Percentiles rank a stretch among this genome's conserved stretches.
These are phyloP conservation scores for Zalaria sp. DNA, from an alignment of 2,329 filamentous ascomycete genomes.

Conservation along the genomic window DNA sequence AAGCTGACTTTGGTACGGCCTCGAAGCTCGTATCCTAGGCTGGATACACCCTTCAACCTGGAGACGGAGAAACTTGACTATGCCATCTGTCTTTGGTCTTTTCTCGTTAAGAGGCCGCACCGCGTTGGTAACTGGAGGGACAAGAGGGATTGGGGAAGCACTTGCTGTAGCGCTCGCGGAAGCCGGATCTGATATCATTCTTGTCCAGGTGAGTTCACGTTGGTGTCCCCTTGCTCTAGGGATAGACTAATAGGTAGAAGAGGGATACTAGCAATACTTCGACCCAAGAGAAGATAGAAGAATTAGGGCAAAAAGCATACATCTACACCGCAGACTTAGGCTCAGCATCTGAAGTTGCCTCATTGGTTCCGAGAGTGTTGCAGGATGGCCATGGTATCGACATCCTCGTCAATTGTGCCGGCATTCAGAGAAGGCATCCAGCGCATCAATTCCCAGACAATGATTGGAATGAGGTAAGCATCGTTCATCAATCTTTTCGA, in stretches of 20 bases:
- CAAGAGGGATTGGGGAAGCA: constrained; percentile 28
- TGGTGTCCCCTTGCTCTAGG: background rate
- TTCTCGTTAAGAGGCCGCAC: constrained; percentile 28
- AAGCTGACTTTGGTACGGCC: too few relatives aligned
- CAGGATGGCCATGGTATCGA: constrained; percentile 11
- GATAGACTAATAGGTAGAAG: constrained; percentile 18
- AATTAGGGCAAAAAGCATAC: constrained; percentile 49
- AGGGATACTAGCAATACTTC: constrained; percentile 37
- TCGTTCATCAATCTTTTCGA: background rate
- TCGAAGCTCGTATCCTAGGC: too few relatives aligned
- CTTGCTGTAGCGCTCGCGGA: constrained; percentile 29
- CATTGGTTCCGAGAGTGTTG: constrained; percentile 29
- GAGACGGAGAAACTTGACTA: constrained; percentile 2
- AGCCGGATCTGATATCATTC: constrained; percentile 23
- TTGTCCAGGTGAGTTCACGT: constrained; percentile 1
- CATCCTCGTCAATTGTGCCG: constrained; percentile 16
- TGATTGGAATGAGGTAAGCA: constrained; percentile 26
- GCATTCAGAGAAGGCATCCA: constrained; percentile 14
- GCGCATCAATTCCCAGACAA: constrained; percentile 15
- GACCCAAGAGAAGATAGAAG: constrained; percentile 49
- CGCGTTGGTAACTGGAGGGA: constrained; percentile 28
- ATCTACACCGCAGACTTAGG: constrained; percentile 63
- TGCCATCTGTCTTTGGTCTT: constrained; percentile 24
- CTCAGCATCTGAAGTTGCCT: constrained; percentile 41
- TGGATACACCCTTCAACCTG: too few relatives aligned